These are phyloP conservation scores for Linanthus parryae DNA, from an alignment of 148 eudicot species.

Conservation along the genomic window DNA sequence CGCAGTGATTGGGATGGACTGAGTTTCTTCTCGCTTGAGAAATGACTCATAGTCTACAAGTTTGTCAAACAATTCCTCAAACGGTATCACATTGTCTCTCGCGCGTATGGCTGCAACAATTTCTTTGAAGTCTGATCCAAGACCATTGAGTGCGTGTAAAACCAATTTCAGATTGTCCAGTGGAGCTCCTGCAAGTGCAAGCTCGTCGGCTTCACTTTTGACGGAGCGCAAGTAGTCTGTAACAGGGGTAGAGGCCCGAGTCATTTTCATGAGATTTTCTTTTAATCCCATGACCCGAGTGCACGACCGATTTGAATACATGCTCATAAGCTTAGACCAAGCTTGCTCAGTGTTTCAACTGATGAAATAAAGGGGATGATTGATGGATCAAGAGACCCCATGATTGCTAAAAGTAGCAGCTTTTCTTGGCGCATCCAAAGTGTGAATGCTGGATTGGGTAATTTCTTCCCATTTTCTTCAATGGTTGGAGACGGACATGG, in stretches of 20 bases:
- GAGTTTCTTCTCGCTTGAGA: not conserved
- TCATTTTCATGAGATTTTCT: not conserved
- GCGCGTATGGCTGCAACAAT: not conserved
- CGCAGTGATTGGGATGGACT: too few relatives aligned
- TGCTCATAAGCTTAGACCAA: not conserved
- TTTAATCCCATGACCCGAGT: not conserved
- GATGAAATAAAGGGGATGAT: not conserved
- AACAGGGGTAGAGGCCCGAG: not conserved
- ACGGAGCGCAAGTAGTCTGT: not conserved
- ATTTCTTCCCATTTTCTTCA: not conserved
- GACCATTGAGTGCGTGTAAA: not conserved
- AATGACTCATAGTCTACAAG: not conserved
- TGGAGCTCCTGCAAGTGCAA: not conserved
- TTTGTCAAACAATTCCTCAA: conserved; percentile 2
- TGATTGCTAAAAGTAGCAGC: not conserved
- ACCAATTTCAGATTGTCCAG: not conserved
- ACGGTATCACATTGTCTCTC: not conserved
- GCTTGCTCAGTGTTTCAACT: not conserved
- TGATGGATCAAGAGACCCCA: not conserved
- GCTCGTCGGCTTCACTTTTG: not conserved
- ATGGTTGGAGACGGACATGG: not conserved
- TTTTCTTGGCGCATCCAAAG: not conserved
- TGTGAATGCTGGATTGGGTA: not conserved
- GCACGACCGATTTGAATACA: not conserved
- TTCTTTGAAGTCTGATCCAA: not conserved